Evolutionary conservation across 768 basidiomycete species (phyloP), one percentile per base, ranked within the genome.

Genomic region (Amylocystis lapponica): DNA sequence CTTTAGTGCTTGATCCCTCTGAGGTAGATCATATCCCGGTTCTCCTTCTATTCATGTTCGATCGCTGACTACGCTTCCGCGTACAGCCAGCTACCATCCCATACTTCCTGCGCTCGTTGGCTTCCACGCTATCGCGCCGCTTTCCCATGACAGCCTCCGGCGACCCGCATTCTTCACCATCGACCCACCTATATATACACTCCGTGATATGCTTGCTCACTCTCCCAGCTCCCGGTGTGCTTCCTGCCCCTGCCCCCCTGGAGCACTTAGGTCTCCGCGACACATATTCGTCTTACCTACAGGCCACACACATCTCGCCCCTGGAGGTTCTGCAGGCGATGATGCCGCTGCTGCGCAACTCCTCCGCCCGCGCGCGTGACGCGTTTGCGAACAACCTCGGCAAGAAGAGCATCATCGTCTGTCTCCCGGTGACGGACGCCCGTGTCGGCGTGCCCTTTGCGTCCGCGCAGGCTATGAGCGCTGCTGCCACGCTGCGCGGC

Each of bases 91-190:
- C 74, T 2, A 81, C 81, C 3, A 72, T 89, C 37, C 73, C 80
- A 0, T 69, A 79, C 34, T 93, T 93, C 68, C 69, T 93, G 31
- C 82, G 90, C 42, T 91, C 89, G 7, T 67, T 94, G 29, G 72
- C 79, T 3, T 84, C 90, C 0, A 81, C 87, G 0, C 71, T 94
- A 8, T 84, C 85, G 14, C 82, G 88, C 49, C 78, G 80, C 36
- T 94, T 90, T 65, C 91, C 91, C 3, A 75, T 89, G 51, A 81
- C 76, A 26, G 63, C 79, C 6, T 67, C 85, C 3, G 91, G 91
- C 20, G 92, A 94, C 60, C 90, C 91, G 2, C 87, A 81, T 58
- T 77, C 73, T 19, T 70, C 82, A 0, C 77, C 81, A 19, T 67
- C 78, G 21, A 63, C 79, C 14, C 73, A 81, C 55, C 79, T 85